Percentiles rank a stretch among this genome's conserved stretches.
These are phyloP conservation scores for Quercus robur DNA, from an alignment of 306 rosid species.

Conservation along the genomic window DNA sequence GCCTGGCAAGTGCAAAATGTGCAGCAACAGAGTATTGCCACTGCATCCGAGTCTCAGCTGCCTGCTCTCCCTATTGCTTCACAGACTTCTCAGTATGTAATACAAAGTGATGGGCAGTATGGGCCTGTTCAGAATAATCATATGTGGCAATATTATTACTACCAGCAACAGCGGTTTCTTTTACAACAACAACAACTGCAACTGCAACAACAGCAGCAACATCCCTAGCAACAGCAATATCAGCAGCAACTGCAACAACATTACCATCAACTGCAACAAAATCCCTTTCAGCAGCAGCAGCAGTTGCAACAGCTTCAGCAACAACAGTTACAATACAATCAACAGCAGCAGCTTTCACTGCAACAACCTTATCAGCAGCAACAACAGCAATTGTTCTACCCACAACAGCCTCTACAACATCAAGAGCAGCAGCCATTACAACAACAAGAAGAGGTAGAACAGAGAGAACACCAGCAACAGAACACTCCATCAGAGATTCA, in stretches of 20 bases:
- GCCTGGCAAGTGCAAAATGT: conserved; percentile 48
- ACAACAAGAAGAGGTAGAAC: conserved; percentile 27
- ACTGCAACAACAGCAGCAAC: conserved; percentile 26
- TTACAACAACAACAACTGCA: conserved; percentile 43
- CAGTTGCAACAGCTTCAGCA: conserved; percentile 47
- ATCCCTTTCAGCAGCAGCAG: conserved; percentile 29
- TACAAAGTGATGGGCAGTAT: conserved; percentile 50
- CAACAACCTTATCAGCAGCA: conserved; percentile 27
- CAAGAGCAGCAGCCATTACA: conserved; percentile 42
- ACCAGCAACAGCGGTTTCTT: conserved; percentile 66
- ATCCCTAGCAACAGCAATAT: conserved; percentile 22
- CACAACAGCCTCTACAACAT: conserved; percentile 30
- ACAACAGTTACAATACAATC: conserved; percentile 38
- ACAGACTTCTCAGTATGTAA: conserved; percentile 34
- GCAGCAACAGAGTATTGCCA: conserved; percentile 39
- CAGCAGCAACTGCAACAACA: conserved; percentile 34
- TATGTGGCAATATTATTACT: conserved; percentile 80
- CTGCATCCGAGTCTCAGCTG: conserved; percentile 46
- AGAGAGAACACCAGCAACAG: conserved; percentile 25
- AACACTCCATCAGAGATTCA: conserved; percentile 11
- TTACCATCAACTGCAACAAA: conserved; percentile 48
- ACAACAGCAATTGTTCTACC: conserved; percentile 33
- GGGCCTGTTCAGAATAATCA: conserved; percentile 57
- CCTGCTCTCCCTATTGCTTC: conserved; percentile 31
- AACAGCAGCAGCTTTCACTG: conserved; percentile 31